phyloP scores from a whole-genome alignment of 163 green algal species.

The Scenedesmus sp. region DNA sequence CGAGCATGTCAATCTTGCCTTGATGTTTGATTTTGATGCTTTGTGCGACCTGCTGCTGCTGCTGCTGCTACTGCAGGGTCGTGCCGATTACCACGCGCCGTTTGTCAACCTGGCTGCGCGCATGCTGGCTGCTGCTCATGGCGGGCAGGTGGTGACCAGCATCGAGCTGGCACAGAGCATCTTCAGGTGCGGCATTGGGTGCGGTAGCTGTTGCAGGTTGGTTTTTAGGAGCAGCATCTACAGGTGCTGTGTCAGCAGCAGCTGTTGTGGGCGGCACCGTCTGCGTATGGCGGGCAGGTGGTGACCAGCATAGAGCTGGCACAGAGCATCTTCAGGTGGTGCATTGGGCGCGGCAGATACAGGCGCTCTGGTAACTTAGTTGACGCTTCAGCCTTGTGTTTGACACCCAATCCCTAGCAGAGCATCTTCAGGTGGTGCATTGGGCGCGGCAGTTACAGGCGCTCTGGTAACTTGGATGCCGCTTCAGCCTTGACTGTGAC shows the following conservation, averaged over 20 bases:
- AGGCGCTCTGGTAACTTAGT: no score
- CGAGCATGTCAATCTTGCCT: no score
- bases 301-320: no score
- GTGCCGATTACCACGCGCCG: not conserved
- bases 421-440: not conserved
- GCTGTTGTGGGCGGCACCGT: not conserved
- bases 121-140: constrained; percentile 6
- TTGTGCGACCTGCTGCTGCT: not conserved
- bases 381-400: not conserved
- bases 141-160: not conserved
- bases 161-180: not conserved
- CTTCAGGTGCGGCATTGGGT: not conserved
- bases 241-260: not conserved
- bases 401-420: no score
- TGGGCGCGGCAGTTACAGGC: not conserved
- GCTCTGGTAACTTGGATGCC: no score
- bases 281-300: not conserved
- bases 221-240: not conserved
- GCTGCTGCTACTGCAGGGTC: not conserved
- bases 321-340: no score
- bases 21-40: no score
- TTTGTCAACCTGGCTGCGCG: constrained; percentile 8
- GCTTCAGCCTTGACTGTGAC: no score
- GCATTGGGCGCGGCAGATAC: no score
- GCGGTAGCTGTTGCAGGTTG: not conserved